Percentiles rank a stretch among this genome's conserved stretches.
phyloP scores from a whole-genome alignment of 106 monocot species.

The Phalaenopsis aphrodite region DNA sequence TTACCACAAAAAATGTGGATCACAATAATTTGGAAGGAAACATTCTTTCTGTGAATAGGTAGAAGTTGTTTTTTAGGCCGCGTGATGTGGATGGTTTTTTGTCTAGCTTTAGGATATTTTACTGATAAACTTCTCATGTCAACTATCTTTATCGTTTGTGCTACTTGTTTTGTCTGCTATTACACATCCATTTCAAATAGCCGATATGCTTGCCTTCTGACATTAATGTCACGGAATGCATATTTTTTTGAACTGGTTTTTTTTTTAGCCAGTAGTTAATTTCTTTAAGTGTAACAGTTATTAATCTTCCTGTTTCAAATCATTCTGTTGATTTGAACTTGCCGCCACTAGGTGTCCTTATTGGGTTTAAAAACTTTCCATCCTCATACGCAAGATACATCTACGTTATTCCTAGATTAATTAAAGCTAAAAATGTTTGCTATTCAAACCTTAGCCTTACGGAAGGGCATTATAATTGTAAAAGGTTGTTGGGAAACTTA shows the following conservation, averaged over 20 bases:
- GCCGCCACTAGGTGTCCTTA: neutral
- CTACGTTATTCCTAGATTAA: neutral
- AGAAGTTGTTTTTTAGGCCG: neutral
- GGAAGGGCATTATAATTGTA: too few species aligned
- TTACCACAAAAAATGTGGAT: conserved; percentile 11
- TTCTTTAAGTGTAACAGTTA: neutral
- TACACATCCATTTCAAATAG: neutral
- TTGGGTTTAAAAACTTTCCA: neutral
- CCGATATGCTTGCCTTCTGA: neutral
- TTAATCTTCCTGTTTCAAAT: neutral
- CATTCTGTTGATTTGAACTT: neutral
- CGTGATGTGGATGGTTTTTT: neutral
- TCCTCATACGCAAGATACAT: neutral
- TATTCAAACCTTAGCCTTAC: too few species aligned
- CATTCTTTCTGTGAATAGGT: conserved; percentile 19
- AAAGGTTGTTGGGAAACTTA: neutral
- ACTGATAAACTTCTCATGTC: neutral
- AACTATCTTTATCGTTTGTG: neutral
- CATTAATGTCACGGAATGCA: neutral
- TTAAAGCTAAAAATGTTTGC: neutral
- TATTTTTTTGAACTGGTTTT: neutral
- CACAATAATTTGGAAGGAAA: conserved; percentile 13
- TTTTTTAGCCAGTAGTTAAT: neutral
- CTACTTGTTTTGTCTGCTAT: neutral
- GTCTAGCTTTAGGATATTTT: neutral